Percentiles rank a stretch among this genome's conserved stretches.
These are phyloP conservation scores for Boletus speciosus DNA, from an alignment of 768 basidiomycete species.

Conservation along the genomic window DNA sequence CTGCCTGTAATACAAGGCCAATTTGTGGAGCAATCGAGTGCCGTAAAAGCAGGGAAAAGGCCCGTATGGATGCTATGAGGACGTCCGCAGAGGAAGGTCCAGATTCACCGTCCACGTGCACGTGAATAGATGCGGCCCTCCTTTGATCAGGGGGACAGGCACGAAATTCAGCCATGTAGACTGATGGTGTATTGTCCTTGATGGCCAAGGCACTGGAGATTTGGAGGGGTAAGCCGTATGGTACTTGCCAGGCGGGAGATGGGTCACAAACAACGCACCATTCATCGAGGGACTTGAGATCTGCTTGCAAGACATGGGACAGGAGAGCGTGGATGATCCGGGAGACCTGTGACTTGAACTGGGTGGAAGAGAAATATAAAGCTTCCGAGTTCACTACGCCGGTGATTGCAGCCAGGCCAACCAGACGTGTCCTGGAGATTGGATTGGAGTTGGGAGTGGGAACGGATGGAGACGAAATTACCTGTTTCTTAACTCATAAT, in stretches of 20 bases:
- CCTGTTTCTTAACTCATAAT: conserved; percentile 77
- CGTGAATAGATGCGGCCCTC: conserved; percentile 84
- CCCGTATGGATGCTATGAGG: conserved; percentile 66
- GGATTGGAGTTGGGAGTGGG: background rate
- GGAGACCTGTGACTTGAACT: conserved; percentile 70
- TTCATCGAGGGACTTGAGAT: conserved; percentile 55
- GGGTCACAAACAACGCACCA: conserved; percentile 45
- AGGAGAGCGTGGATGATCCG: conserved; percentile 72
- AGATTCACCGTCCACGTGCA: conserved; percentile 84
- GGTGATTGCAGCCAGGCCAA: conserved; percentile 80
- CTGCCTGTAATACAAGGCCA: conserved; percentile 65
- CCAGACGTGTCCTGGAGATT: conserved; percentile 64
- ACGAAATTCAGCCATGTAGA: conserved; percentile 82
- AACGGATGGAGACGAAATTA: conserved; percentile 23
- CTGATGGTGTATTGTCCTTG: conserved; percentile 68
- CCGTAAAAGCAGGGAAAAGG: conserved; percentile 65
- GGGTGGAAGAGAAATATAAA: conserved; percentile 64
- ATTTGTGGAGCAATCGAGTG: conserved; percentile 79
- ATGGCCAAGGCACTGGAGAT: conserved; percentile 51
- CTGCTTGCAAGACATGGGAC: conserved; percentile 60
- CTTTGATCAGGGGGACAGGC: conserved; percentile 75
- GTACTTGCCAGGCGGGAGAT: background rate
- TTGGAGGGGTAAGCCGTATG: background rate
- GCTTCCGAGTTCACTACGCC: conserved; percentile 84
- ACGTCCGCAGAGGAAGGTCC: conserved; percentile 77